A percentile compares a stretch with the other conserved stretches of the same genome.
phyloP scores from a whole-genome alignment of 2,329 filamentous ascomycete species.

The Aschersonia sp. region DNA sequence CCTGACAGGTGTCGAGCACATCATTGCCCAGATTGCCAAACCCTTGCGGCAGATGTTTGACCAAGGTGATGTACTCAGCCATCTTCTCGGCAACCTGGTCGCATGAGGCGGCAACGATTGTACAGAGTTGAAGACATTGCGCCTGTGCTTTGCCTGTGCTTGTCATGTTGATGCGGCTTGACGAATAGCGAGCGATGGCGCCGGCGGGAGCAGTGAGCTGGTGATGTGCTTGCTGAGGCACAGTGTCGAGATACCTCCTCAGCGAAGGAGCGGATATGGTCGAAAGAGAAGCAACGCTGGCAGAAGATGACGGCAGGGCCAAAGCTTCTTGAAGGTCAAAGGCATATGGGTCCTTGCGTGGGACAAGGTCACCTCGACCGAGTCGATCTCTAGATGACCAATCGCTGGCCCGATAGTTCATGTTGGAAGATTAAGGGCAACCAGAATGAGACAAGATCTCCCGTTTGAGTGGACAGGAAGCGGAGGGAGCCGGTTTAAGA shows the following conservation, averaged over 20 bases:
- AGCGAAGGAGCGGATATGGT: slow-evolving; percentile 1
- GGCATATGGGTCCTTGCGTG: slow-evolving; percentile 1
- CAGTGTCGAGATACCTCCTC: slow-evolving; percentile 2
- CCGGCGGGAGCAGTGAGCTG: not conserved
- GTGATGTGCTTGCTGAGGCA: not conserved
- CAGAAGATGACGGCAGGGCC: slow-evolving; percentile 1
- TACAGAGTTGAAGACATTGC: slow-evolving; percentile 30
- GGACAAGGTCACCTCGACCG: not conserved
- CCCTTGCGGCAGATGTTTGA: slow-evolving; percentile 37
- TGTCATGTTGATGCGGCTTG: slow-evolving; percentile 5
- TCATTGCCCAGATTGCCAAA: slow-evolving; percentile 48
- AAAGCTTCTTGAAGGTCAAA: slow-evolving; percentile 6
- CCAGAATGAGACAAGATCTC: not conserved
- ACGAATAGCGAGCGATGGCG: not conserved
- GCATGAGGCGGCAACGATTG: slow-evolving; percentile 41
- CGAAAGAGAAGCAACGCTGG: slow-evolving; percentile 4
- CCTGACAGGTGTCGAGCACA: slow-evolving; percentile 52
- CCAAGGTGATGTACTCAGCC: slow-evolving; percentile 46
- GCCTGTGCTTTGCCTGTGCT: slow-evolving; percentile 13
- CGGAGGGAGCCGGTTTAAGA: not conserved
- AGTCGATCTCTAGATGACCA: not conserved
- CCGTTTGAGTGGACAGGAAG: not conserved
- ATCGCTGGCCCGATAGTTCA: slow-evolving; percentile 3
- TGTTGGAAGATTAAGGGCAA: slow-evolving; percentile 1
- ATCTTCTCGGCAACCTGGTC: slow-evolving; percentile 51